Evolutionary conservation across 352 stramenopile species (phyloP), one percentile per base, ranked within the genome.

Genomic region (Hyaloperonospora arabidopsidis): DNA sequence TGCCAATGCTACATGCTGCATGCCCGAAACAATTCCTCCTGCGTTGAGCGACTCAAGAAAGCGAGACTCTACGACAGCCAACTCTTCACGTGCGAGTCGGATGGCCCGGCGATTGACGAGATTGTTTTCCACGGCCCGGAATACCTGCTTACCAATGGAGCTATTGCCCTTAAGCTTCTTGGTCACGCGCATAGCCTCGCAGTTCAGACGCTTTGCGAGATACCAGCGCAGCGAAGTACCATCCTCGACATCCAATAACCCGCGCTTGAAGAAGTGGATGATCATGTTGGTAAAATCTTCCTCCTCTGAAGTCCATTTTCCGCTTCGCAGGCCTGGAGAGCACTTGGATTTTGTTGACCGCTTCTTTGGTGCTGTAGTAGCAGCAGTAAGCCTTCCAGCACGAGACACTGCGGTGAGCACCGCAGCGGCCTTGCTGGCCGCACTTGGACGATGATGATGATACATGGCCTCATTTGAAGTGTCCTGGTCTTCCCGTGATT

Each of bases 131-230:
- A 90, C 72, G 46, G 79, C 68, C 23, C 84, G 79, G 54, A 92
- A 94, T 49, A 94, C 89, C 63, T 94, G 81, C 52, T 94, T 94
- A 19, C 84, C 84, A 61, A 93, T 91, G 32, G 80, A 92, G 61
- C 75, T 89, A 58, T 92, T 89, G 49, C 81, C 81, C 57, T 91
- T 94, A 61, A 94, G 74, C 61, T 94, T 94, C 57, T 94, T 94
- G 22, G 84, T 92, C 51, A 94, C 81, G 38, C 84, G 79, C 84
- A 94, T 94, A 8, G 84, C 79, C 47, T 94, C 82, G 56, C 84
- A 94, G 52, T 92, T 92, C 6, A 94, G 64, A 0, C 78, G 78
- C 67, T 92, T 89, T 5, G 80, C 73, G 34, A 94, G 65, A 67
- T 88, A 94, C 79, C 81, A 91, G 23, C 84, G 81, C 54, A 94